Percentiles rank a stretch among this genome's conserved stretches.
Evolutionary conservation across 2,329 filamentous ascomycete genomes (phyloP).

Genomic region (Lecanicillium sp.): DNA sequence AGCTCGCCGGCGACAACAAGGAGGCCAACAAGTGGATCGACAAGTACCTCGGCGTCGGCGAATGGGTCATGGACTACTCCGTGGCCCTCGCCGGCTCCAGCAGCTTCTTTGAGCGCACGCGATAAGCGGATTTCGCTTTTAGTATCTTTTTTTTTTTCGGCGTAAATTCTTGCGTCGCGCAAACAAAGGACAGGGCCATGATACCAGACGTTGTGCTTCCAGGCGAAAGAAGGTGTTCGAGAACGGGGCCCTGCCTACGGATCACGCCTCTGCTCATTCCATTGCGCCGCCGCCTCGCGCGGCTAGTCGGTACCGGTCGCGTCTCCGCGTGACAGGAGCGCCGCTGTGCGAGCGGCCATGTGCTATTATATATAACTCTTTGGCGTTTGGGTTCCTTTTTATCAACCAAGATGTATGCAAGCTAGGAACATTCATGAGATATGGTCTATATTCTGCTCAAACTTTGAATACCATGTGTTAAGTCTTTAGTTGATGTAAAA

Average conservation of each 20-base stretch:
- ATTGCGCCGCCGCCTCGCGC: no score
- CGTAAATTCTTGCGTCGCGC: no score
- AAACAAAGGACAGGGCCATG: no score
- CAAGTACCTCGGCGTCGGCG: conserved; percentile 88
- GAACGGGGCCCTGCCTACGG: no score
- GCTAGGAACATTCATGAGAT: conserved; percentile 7
- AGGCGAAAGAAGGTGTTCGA: no score
- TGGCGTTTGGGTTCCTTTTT: not conserved
- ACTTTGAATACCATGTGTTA: no score
- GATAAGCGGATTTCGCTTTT: conserved; percentile 42
- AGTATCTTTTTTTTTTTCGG: not conserved
- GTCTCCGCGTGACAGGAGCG: no score
- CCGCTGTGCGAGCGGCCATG: no score
- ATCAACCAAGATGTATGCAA: conserved; percentile 6
- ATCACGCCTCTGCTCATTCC: no score
- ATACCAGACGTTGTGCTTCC: no score
- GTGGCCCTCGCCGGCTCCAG: conserved; percentile 85
- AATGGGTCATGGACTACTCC: conserved; percentile 98
- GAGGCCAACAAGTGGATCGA: conserved; percentile 84
- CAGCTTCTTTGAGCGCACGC: conserved; percentile 84
- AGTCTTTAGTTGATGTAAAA: no score
- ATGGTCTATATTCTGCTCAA: not conserved
- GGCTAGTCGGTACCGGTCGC: no score
- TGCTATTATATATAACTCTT: conserved; percentile 4
- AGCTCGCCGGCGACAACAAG: conserved; percentile 71